A percentile compares a stretch with the other conserved stretches of the same genome.
phyloP scores from a whole-genome alignment of 345 rosid genomes.

The Abelmoschus esculentus region DNA sequence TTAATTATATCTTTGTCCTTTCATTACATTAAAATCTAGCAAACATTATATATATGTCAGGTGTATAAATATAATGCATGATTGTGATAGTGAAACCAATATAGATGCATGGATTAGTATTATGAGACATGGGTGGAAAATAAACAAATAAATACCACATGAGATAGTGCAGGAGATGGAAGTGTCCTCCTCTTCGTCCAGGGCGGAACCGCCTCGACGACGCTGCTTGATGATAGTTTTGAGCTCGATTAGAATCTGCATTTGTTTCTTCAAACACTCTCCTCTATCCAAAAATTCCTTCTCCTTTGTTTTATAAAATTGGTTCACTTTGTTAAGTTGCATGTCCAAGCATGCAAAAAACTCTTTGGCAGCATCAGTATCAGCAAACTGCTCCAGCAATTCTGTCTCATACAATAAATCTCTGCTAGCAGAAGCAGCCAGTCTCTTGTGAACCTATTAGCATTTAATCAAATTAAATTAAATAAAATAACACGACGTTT shows the following conservation, averaged over 20 bases:
- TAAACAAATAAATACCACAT: slow-evolving; percentile 38
- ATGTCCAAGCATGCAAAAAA: slow-evolving; percentile 69
- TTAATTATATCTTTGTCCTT: too few species aligned
- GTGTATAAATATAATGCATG: too few species aligned
- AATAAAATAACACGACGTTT: not conserved
- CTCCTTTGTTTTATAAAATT: slow-evolving; percentile 74
- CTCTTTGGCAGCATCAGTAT: slow-evolving; percentile 65
- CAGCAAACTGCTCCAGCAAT: slow-evolving; percentile 69
- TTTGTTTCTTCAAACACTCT: slow-evolving; percentile 72
- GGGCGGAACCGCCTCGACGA: slow-evolving; percentile 35
- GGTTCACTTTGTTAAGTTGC: slow-evolving; percentile 94
- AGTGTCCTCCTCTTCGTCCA: slow-evolving; percentile 66
- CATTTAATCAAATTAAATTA: not conserved
- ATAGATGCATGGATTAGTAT: not conserved
- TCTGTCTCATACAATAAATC: slow-evolving; percentile 78
- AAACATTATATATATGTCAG: too few species aligned
- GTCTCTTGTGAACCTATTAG: slow-evolving; percentile 67
- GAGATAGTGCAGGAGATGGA: slow-evolving; percentile 75
- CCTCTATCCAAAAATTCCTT: slow-evolving; percentile 88
- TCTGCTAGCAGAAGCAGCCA: slow-evolving; percentile 54
- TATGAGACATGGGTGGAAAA: not conserved
- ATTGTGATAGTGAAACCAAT: not conserved
- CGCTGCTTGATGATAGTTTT: slow-evolving; percentile 46
- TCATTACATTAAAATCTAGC: too few species aligned
- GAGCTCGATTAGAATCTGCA: slow-evolving; percentile 75